Evolutionary conservation across 169 alveolate genomes (phyloP).

Genomic region (Plasmodium adleri): DNA sequence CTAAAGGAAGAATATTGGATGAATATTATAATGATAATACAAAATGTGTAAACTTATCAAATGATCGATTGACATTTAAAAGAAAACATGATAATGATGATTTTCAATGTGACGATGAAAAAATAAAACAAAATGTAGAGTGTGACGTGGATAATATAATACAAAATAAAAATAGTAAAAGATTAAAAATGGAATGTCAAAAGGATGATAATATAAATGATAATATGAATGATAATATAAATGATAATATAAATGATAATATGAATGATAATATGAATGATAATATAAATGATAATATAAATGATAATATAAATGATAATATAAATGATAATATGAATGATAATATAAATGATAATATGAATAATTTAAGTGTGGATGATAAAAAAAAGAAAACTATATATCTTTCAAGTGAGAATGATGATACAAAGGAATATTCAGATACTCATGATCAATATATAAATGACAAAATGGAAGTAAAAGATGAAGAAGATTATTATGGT

Average conservation of each 20-base stretch:
- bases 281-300: neutral
- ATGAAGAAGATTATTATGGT: constrained; percentile 14
- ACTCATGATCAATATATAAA: neutral
- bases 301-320: neutral
- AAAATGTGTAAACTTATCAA: neutral
- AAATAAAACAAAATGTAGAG: neutral
- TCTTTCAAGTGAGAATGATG: neutral
- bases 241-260: neutral
- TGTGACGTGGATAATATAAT: neutral
- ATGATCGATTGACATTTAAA: no score
- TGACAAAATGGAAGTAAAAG: neutral
- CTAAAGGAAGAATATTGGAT: neutral
- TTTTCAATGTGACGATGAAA: neutral
- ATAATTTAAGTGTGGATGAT: neutral
- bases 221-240: neutral
- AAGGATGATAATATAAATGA: neutral
- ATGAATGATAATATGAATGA: neutral
- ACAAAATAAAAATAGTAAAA: neutral
- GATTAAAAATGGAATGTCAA: neutral
- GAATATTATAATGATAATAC: neutral
- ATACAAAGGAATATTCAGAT: neutral
- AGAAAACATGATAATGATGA: neutral
- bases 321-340: neutral
- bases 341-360: neutral
- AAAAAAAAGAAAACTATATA: neutral